phyloP scores from a whole-genome alignment of 139 green algal species.

The Chlamydomonas applanata region DNA sequence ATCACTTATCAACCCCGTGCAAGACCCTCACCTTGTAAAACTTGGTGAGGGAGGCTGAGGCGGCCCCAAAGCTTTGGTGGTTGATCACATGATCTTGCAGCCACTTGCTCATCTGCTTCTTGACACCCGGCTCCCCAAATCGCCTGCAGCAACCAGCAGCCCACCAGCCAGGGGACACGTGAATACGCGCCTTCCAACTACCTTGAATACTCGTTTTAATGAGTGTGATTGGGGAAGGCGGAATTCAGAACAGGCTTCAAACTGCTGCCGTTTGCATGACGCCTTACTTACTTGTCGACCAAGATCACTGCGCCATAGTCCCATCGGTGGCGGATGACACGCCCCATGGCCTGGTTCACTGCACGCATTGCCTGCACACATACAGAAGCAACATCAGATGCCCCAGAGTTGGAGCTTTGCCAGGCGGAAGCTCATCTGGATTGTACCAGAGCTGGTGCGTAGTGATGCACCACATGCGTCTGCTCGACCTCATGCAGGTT shows the following conservation, averaged over 20 bases:
- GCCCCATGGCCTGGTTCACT: slow-evolving; percentile 95
- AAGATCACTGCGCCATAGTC: slow-evolving; percentile 94
- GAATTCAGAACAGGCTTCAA: neutral
- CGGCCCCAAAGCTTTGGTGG: slow-evolving; percentile 66
- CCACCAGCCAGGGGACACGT: neutral
- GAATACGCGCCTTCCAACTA: no score
- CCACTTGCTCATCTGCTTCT: slow-evolving; percentile 50
- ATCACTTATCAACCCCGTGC: slow-evolving; percentile 11
- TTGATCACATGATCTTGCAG: slow-evolving; percentile 57
- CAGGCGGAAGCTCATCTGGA: neutral
- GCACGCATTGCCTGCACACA: slow-evolving; percentile 62
- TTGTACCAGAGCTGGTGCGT: no score
- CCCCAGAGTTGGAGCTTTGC: neutral
- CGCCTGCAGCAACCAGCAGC: no score
- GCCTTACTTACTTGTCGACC: slow-evolving; percentile 75
- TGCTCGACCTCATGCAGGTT: no score
- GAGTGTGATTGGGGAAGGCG: no score
- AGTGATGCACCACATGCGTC: no score
- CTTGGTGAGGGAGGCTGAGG: slow-evolving; percentile 60
- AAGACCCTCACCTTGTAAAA: slow-evolving; percentile 78
- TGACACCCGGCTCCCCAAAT: slow-evolving; percentile 10
- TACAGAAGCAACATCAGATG: no score
- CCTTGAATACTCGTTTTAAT: no score
- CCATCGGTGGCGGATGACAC: slow-evolving; percentile 90
- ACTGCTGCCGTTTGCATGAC: neutral